These are phyloP conservation scores for Mrakia hoshinonis DNA, from an alignment of 768 basidiomycete genomes.

Conservation along the genomic window DNA sequence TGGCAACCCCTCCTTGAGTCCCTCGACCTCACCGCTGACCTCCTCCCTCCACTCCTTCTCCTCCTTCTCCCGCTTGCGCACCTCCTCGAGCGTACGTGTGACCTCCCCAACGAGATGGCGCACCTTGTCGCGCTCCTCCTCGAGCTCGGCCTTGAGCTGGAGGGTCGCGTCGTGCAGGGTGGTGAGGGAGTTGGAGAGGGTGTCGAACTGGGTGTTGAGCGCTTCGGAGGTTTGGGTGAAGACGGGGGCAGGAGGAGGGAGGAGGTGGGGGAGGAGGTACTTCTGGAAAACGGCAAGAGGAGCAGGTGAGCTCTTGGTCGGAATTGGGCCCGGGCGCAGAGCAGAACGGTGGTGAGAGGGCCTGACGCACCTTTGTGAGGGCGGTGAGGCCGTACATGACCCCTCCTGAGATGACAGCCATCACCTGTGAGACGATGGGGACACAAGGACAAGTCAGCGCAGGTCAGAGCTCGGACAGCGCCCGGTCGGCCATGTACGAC, in stretches of 20 bases:
- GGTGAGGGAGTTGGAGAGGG: constrained; percentile 67
- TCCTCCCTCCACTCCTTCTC: constrained; percentile 82
- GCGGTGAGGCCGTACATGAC: constrained; percentile 70
- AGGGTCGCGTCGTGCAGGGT: constrained; percentile 71
- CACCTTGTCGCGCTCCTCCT: constrained; percentile 65
- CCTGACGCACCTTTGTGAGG: constrained; percentile 58
- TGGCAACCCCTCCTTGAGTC: constrained; percentile 82
- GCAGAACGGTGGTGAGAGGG: not conserved
- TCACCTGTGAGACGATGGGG: constrained; percentile 58
- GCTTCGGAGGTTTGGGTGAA: constrained; percentile 82
- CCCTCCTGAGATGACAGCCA: constrained; percentile 79
- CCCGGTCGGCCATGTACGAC: not conserved
- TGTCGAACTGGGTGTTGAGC: constrained; percentile 79
- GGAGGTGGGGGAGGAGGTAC: constrained; percentile 81
- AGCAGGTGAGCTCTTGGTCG: not conserved
- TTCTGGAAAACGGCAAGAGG: constrained; percentile 50
- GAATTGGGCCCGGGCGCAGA: not conserved
- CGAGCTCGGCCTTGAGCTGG: constrained; percentile 61
- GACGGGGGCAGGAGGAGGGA: constrained; percentile 74
- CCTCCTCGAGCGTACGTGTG: constrained; percentile 59
- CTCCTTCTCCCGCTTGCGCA: constrained; percentile 67
- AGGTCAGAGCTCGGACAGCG: not conserved
- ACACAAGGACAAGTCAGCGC: constrained; percentile 24
- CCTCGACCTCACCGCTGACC: constrained; percentile 82
- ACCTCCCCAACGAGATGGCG: constrained; percentile 66